phyloP scores from a whole-genome alignment of 2,329 filamentous ascomycete species.

The Coniochaeta ligniaria region DNA sequence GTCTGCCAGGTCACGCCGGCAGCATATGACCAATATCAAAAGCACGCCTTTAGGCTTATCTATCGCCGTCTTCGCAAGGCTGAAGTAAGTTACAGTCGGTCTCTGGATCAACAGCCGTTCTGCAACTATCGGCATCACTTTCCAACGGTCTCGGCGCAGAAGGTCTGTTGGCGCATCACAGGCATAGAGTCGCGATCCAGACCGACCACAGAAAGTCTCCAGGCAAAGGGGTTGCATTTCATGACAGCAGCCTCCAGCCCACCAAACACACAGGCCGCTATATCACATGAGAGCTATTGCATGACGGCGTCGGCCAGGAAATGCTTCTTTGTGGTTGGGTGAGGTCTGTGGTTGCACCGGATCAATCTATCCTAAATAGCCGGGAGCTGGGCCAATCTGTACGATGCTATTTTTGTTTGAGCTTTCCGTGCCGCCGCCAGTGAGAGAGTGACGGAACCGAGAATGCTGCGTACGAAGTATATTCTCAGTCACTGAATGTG shows the following conservation, averaged over 20 bases:
- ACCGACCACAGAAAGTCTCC: background rate
- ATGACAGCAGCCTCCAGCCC: background rate
- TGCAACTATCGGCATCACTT: background rate
- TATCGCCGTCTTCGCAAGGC: background rate
- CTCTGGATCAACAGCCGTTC: background rate
- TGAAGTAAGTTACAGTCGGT: background rate
- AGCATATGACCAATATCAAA: background rate
- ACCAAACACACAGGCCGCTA: background rate
- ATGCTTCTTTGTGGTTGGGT: background rate
- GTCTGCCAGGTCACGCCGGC: background rate
- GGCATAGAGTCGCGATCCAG: background rate
- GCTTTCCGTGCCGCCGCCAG: slow-evolving; percentile 3
- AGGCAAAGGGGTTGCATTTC: background rate
- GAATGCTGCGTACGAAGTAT: background rate
- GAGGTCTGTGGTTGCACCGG: slow-evolving; percentile 7
- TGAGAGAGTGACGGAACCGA: background rate
- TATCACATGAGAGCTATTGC: background rate
- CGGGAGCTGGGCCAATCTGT: slow-evolving; percentile 13
- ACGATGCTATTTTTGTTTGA: slow-evolving; percentile 15
- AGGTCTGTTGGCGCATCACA: background rate
- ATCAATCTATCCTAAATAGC: slow-evolving; percentile 16
- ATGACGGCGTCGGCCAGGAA: background rate
- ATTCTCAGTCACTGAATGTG: too few relatives aligned
- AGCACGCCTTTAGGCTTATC: background rate
- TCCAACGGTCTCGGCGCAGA: background rate